Evolutionary conservation across 148 eudicot species (phyloP).

Genomic region (Pouteria glomerata): DNA sequence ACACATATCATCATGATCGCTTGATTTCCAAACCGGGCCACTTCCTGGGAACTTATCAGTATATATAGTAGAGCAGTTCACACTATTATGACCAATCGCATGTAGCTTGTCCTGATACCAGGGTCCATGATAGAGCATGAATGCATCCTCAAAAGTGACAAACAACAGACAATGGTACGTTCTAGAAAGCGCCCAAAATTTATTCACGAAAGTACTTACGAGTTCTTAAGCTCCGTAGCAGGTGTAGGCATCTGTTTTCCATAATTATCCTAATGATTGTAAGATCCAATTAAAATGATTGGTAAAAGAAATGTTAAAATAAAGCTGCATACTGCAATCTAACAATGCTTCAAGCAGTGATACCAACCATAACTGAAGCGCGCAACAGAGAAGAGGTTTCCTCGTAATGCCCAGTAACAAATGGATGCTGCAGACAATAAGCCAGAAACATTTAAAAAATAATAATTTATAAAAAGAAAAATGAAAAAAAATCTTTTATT

Average conservation of each 20-base stretch:
- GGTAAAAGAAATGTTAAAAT: neutral
- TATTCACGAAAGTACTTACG: constrained; percentile 25
- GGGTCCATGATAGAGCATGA: constrained; percentile 35
- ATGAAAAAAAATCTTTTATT: neutral
- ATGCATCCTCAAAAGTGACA: constrained; percentile 12
- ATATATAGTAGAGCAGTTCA: constrained; percentile 53
- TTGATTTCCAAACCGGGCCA: constrained; percentile 39
- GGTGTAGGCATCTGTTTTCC: constrained; percentile 29
- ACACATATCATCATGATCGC: constrained; percentile 65
- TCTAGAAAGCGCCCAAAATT: constrained; percentile 3
- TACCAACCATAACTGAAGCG: constrained; percentile 53
- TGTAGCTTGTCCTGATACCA: constrained; percentile 28
- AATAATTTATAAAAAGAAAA: neutral
- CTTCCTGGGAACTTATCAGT: constrained; percentile 44
- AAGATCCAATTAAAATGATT: constrained; percentile 5
- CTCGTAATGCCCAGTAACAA: constrained; percentile 52
- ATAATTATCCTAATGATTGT: constrained; percentile 31
- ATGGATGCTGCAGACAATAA: constrained; percentile 62
- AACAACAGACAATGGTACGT: neutral
- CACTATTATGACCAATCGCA: constrained; percentile 30
- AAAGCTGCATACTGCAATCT: constrained; percentile 6
- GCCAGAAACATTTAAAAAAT: neutral
- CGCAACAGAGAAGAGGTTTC: constrained; percentile 40
- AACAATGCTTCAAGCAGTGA: neutral
- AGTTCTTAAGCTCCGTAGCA: constrained; percentile 28